A percentile compares a stretch with the other conserved stretches of the same genome.
Evolutionary conservation across 164 flowering plant species (phyloP).

Genomic region (Macadamia tetraphylla): DNA sequence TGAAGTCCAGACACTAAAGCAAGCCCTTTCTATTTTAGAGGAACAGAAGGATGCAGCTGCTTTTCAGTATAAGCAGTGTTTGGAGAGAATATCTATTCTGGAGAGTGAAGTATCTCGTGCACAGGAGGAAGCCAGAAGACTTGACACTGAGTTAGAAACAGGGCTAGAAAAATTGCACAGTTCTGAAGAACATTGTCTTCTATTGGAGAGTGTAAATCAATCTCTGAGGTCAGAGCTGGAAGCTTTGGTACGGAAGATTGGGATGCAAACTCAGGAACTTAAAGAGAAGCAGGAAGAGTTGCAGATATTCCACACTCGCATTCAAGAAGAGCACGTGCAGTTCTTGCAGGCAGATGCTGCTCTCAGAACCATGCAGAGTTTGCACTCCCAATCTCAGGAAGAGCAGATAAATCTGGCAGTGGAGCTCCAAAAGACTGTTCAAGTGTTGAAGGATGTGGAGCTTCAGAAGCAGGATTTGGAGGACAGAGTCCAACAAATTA

Average conservation of each 20-base stretch:
- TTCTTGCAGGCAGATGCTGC: conserved; percentile 50
- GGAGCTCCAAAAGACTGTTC: conserved; percentile 59
- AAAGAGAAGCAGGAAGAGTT: conserved; percentile 53
- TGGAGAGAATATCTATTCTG: conserved; percentile 47
- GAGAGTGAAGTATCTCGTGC: conserved; percentile 49
- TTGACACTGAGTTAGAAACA: conserved; percentile 37
- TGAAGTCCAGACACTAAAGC: conserved; percentile 37
- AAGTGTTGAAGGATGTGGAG: conserved; percentile 64
- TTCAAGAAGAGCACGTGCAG: conserved; percentile 53
- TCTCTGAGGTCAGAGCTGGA: conserved; percentile 54
- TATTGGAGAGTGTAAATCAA: conserved; percentile 53
- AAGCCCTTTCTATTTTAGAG: conserved; percentile 32
- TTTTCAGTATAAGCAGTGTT: conserved; percentile 45
- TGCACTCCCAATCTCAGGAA: conserved; percentile 68
- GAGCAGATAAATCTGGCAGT: conserved; percentile 50
- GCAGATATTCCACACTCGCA: conserved; percentile 39
- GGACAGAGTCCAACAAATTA: conserved; percentile 39
- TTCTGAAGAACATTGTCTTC: conserved; percentile 46
- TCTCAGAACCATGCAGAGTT: conserved; percentile 45
- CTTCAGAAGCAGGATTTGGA: conserved; percentile 41
- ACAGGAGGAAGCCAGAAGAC: conserved; percentile 46
- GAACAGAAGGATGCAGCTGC: conserved; percentile 47
- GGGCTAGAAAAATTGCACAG: conserved; percentile 38
- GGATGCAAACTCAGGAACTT: conserved; percentile 59
- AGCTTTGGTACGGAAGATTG: conserved; percentile 40